Evolutionary conservation across 2,329 filamentous ascomycete genomes (phyloP), one percentile per base, ranked within the genome.

Genomic region (Dryadomyces quercivorus): DNA sequence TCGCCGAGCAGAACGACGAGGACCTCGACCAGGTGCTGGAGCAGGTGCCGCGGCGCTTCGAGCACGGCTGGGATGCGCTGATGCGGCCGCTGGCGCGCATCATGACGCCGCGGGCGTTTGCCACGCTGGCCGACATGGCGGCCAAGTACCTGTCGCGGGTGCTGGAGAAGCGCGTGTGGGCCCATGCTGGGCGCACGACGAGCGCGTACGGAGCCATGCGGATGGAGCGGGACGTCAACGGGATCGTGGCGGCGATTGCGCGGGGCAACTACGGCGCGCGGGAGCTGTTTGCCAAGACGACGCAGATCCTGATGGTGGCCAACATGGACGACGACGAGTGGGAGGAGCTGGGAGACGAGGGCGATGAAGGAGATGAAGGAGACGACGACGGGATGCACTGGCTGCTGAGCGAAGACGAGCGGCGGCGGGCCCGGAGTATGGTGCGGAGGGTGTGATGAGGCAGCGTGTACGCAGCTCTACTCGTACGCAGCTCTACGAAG

Each of bases 281-380:
- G 36, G 90, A 95, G 64, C 70, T 79, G 3, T 95, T 96, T 71
- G 75, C 78, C 31, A 81, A 84, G 63, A 87, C 86, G 56, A 76
- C 78, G 56, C 89, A 96, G 74, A 84, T 95, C 62, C 81, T 86
- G 55, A 81, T 94, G 74, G 81, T 95, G 16, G 83, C 92, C 65
- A 92, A 91, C 61, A 94, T 96, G 89, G 91, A 96, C 66, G 88
- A 93, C 38, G 91, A 96, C 56, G 92, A 96, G 69, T 95, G 90
- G 87, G 87, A 92, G 50, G 89, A 93, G 67, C 69, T 91, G 10
- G 56, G 36, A 18, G 56, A 51, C 18, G 50, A 7, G n/a, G 47
- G 3, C 22, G 49, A 21, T 18, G 47, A 18, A 40, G 54, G 53
- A 9, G 54, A 50, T 36, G 55, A 72, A 21, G 78, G 22, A 18